Evolutionary conservation across 108 stramenopile species (phyloP).

Genomic region (Epithemia pelagica): DNA sequence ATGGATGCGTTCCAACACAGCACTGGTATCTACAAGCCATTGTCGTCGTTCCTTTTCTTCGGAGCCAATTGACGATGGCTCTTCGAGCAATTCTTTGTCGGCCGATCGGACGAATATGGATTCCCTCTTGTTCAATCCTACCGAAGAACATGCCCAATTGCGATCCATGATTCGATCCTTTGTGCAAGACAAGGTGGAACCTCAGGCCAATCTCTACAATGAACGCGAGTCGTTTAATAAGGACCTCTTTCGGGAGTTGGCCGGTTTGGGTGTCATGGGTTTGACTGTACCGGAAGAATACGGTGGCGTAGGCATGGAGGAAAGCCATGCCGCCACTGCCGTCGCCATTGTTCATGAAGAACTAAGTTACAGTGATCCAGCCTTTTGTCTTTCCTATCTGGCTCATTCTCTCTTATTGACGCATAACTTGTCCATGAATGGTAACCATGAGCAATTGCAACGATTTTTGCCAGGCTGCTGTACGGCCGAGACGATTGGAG

Average conservation of each 20-base stretch:
- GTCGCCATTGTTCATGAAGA: slow-evolving; percentile 83
- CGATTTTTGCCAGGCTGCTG: slow-evolving; percentile 77
- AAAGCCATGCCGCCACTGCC: slow-evolving; percentile 72
- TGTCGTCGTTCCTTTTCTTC: too few relatives aligned
- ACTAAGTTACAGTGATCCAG: slow-evolving; percentile 92
- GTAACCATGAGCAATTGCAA: slow-evolving; percentile 61
- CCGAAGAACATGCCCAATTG: slow-evolving; percentile 84
- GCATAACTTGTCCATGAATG: slow-evolving; percentile 89
- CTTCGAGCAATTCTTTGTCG: neutral
- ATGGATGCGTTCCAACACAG: too few relatives aligned
- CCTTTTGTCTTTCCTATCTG: slow-evolving; percentile 94
- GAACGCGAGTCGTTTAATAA: slow-evolving; percentile 86
- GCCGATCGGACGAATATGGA: neutral
- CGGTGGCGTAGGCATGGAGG: slow-evolving; percentile 82
- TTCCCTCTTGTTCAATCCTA: slow-evolving; percentile 65
- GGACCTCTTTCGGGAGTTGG: slow-evolving; percentile 77
- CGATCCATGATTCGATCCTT: slow-evolving; percentile 86
- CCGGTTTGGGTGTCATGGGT: slow-evolving; percentile 88
- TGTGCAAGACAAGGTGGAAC: slow-evolving; percentile 85
- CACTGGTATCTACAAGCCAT: too few relatives aligned
- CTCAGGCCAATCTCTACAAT: slow-evolving; percentile 89
- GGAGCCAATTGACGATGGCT: too few relatives aligned
- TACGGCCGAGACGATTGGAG: slow-evolving; percentile 82
- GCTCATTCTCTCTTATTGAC: slow-evolving; percentile 84
- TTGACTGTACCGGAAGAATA: slow-evolving; percentile 88